phyloP scores from a whole-genome alignment of 129 eudicot species.

The Saposhnikovia divaricata region DNA sequence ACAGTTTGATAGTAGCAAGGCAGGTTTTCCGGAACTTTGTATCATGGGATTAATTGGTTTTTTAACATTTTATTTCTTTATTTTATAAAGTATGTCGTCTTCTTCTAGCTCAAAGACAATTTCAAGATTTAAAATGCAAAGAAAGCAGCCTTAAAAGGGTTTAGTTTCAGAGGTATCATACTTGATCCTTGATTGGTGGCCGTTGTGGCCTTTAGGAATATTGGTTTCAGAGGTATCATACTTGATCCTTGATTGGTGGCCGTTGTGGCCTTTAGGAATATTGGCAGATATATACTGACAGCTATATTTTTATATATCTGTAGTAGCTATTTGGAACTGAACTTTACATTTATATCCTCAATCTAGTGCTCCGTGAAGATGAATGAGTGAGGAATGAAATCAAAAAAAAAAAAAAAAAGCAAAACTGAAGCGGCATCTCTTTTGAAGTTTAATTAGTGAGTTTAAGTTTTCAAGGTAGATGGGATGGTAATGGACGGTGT shows the following conservation, averaged over 20 bases:
- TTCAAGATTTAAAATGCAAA: constrained; percentile 74
- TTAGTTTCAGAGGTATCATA: not conserved
- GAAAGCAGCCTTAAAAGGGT: constrained; percentile 28
- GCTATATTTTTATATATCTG: not conserved
- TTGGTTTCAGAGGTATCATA: too few species aligned
- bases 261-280: too few species aligned
- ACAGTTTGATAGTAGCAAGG: constrained; percentile 33
- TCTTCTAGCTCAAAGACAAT: constrained; percentile 49
- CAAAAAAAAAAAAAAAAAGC: not conserved
- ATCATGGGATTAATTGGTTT: not conserved
- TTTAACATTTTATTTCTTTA: not conserved
- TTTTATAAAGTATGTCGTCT: constrained; percentile 3
- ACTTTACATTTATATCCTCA: not conserved
- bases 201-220: not conserved
- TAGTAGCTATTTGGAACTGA: not conserved
- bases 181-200: not conserved
- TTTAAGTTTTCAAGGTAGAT: too few species aligned
- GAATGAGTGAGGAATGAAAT: too few species aligned
- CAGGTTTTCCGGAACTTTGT: constrained; percentile 7
- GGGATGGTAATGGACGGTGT: too few species aligned
- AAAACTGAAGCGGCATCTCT: too few species aligned
- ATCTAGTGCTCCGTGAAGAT: too few species aligned
- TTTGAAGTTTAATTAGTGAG: too few species aligned
- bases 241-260: too few species aligned
- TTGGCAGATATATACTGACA: not conserved